These are phyloP conservation scores for Lactarius deliciosus DNA, from an alignment of 768 basidiomycete species.

Conservation along the genomic window DNA sequence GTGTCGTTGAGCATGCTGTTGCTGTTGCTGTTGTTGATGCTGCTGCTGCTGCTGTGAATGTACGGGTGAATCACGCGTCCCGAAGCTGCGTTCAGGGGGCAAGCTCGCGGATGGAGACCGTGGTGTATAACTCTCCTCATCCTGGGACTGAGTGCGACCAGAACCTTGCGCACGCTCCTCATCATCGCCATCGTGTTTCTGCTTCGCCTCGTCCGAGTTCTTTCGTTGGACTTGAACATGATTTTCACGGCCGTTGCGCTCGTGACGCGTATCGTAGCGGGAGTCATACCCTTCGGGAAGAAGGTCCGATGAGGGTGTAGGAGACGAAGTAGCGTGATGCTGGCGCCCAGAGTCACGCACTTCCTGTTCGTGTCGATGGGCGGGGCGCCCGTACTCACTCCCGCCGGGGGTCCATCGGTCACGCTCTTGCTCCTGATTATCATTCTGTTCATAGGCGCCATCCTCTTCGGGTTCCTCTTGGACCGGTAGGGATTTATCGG, in stretches of 20 bases:
- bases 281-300: constrained; percentile 27
- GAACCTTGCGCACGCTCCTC: constrained; percentile 20
- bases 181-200: constrained; percentile 16
- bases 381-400: constrained; percentile 22
- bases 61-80: constrained; percentile 14
- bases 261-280: constrained; percentile 27
- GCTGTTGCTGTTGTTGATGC: constrained; percentile 10
- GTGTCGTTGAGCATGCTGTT: constrained; percentile 1
- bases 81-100: constrained; percentile 16
- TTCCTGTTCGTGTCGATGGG: constrained; percentile 26
- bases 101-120: constrained; percentile 27
- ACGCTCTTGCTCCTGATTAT: constrained; percentile 19
- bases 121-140: constrained; percentile 31
- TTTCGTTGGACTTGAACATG: constrained; percentile 7
- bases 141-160: constrained; percentile 24
- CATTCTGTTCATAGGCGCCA: constrained; percentile 7
- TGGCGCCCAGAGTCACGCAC: constrained; percentile 19
- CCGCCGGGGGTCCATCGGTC: constrained; percentile 24
- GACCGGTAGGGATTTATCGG: constrained; percentile 30
- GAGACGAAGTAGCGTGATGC: constrained; percentile 22
- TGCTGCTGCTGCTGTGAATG: constrained; percentile 15
- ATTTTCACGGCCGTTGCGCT: constrained; percentile 19
- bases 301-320: constrained; percentile 29
- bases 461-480: constrained; percentile 31
- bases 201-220: constrained; percentile 6